Conservation (phyloP, 495 filamentous ascomycete species). For the Lasiosphaeria miniovina region DNA sequence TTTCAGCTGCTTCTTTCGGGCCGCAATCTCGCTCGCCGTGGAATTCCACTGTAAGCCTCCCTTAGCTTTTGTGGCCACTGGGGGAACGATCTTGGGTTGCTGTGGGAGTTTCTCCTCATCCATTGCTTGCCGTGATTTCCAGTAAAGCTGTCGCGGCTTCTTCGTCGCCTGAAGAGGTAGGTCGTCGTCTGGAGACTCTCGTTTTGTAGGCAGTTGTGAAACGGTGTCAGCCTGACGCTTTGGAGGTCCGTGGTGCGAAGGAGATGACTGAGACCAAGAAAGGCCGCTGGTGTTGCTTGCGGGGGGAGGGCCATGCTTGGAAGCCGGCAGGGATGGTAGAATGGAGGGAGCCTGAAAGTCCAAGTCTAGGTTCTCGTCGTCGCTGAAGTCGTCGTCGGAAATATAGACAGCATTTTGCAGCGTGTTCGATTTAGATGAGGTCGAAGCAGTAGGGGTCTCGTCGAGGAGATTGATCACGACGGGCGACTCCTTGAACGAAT, state of each 20-base stretch:
- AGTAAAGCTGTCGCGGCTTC: slow-evolving; percentile 30
- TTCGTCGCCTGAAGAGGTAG: slow-evolving; percentile 25
- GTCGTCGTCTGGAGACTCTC: slow-evolving; percentile 27
- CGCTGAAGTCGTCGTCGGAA: slow-evolving; percentile 66
- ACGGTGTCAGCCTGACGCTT: slow-evolving; percentile 5
- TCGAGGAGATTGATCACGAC: slow-evolving; percentile 23
- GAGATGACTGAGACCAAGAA: slow-evolving; percentile 35
- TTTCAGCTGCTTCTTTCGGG: slow-evolving; percentile 74
- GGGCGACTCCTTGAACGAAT: slow-evolving; percentile 43
- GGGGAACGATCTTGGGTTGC: slow-evolving; percentile 19
- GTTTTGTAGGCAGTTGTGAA: slow-evolving; percentile 29
- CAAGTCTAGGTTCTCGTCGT: slow-evolving; percentile 62
- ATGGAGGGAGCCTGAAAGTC: slow-evolving; percentile 53
- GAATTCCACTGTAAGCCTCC: slow-evolving; percentile 66
- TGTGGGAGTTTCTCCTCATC: slow-evolving; percentile 35
- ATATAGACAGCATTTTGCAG: slow-evolving; percentile 40
- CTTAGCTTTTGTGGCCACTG: slow-evolving; percentile 38
- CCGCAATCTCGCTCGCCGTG: slow-evolving; percentile 75
- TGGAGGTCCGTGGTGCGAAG: slow-evolving; percentile 26
- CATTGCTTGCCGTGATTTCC: slow-evolving; percentile 24
- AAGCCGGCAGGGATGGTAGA: slow-evolving; percentile 30
- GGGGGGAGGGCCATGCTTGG: slow-evolving; percentile 11
- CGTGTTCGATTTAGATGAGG: background rate
- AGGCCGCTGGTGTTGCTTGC: slow-evolving; percentile 19
- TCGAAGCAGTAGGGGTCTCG: slow-evolving; percentile 4